Evolutionary conservation across 2,329 filamentous ascomycete genomes (phyloP), one percentile per base, ranked within the genome.

Genomic region (Colletotrichum brevisporum): DNA sequence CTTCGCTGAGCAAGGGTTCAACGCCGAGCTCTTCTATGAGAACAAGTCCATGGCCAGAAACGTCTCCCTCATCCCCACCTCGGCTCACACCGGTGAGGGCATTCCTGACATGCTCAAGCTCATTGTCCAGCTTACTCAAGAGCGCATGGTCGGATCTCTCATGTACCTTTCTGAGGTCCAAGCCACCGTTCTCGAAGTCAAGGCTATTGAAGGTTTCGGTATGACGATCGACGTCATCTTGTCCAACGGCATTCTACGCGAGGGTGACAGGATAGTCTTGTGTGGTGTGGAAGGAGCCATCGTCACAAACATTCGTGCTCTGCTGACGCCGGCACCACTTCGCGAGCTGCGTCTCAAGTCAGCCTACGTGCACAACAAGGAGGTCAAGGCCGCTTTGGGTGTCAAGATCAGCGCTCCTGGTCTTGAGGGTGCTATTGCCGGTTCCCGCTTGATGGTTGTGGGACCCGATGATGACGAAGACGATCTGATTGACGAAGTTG

Each of bases 81-180:
- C 96, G 3, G 97, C 97, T 16, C 94, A 97, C 82, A 98, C 96
- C n/a, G 97, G 96, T 76, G 96, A 99, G 84, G 96, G 96, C 90
- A 95, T 99, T 74, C 96, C 96, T 26, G 96, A 99, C 81, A 95
- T 99, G 94, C 86, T 99, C 76, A 99, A 97, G 88, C 91, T 99
- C 70, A 92, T 99, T 74, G 85, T 97, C 57, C 91, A 93, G 76
- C 88, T 99, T 67, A 97, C 95, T 1, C 97, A 99, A 83, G 95
- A 98, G 84, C 93, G 96, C 76, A 98, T 99, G 94, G 95, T 96
- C 53, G 94, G 92, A 75, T 94, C 94, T 73, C 90, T 99, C 75
- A 99, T 99, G 96, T 99, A 99, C 81, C 89, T 99, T 66, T 96
- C 95, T 39, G 96, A 99, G 83, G 94, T 98, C 27, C 95, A 99